Evolutionary conservation across 2,329 filamentous ascomycete genomes (phyloP).

Genomic region (Microcyclosporella mali): DNA sequence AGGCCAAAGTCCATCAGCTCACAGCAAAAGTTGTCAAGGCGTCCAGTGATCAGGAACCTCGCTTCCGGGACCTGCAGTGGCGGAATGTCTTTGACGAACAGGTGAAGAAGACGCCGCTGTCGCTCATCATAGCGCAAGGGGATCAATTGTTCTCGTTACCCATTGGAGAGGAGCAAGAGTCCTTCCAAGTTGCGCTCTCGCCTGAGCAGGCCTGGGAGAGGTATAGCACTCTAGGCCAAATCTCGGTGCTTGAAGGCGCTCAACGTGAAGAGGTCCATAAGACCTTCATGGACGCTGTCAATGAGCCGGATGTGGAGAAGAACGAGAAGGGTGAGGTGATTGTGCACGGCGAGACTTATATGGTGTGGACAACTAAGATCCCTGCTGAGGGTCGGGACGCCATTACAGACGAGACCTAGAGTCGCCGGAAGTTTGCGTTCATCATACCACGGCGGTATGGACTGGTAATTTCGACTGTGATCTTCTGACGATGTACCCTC

Average conservation of each 20-base stretch:
- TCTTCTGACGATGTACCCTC: too few relatives aligned
- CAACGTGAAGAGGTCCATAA: constrained; percentile 45
- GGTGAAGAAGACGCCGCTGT: constrained; percentile 47
- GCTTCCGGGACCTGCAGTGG: constrained; percentile 63
- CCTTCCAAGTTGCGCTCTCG: constrained; percentile 54
- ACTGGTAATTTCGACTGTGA: too few relatives aligned
- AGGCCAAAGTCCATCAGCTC: constrained; percentile 55
- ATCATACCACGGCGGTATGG: too few relatives aligned
- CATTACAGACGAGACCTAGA: too few relatives aligned
- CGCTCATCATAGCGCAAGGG: constrained; percentile 30
- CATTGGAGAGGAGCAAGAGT: constrained; percentile 50
- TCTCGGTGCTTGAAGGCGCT: constrained; percentile 52
- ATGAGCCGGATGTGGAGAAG: constrained; percentile 46
- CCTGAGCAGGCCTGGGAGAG: constrained; percentile 59
- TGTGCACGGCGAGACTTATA: constrained; percentile 58
- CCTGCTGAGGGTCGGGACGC: constrained; percentile 26
- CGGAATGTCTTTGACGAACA: constrained; percentile 58
- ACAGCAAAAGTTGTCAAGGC: constrained; percentile 51
- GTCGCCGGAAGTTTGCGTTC: too few relatives aligned
- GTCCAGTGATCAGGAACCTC: constrained; percentile 52
- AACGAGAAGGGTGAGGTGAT: constrained; percentile 59
- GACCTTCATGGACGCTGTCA: constrained; percentile 52
- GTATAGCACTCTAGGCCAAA: constrained; percentile 61
- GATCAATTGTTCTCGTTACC: constrained; percentile 57
- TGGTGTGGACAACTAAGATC: constrained; percentile 54